Percentiles rank a stretch among this genome's conserved stretches.
phyloP scores from a whole-genome alignment of 2,329 filamentous ascomycete genomes.

The Hawksworthiomyces lignivorus region DNA sequence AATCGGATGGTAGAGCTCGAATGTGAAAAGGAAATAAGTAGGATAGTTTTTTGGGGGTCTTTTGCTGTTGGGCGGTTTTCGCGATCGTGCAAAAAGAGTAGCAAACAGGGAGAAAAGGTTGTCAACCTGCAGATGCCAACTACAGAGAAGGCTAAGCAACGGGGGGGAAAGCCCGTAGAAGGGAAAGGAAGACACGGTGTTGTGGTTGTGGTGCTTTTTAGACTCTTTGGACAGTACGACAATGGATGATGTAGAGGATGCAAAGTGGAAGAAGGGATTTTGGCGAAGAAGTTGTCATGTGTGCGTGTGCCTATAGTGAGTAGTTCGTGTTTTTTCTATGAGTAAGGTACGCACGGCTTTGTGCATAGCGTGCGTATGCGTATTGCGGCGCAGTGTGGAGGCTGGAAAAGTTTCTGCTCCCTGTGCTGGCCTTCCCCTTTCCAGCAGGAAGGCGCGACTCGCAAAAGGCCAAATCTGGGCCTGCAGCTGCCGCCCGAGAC shows the following conservation, averaged over 20 bases:
- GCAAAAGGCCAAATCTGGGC: background rate
- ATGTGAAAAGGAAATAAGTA: background rate
- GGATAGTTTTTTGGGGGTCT: background rate
- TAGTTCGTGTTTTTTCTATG: constrained; percentile 6
- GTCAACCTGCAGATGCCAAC: constrained; percentile 4
- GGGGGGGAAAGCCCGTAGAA: constrained; percentile 8
- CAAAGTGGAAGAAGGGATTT: constrained; percentile 10
- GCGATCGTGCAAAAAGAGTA: constrained; percentile 2
- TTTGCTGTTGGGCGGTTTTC: constrained; percentile 7
- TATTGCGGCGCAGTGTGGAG: constrained; percentile 1
- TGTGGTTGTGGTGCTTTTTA: background rate
- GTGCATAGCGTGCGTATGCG: background rate
- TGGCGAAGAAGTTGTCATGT: constrained; percentile 8
- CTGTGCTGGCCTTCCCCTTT: constrained; percentile 7
- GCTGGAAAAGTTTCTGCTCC: constrained; percentile 11
- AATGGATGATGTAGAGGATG: constrained; percentile 3
- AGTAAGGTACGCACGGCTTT: constrained; percentile 5
- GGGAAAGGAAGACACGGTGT: constrained; percentile 4
- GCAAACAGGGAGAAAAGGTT: background rate
- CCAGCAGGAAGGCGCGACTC: constrained; percentile 4
- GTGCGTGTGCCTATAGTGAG: too few species aligned
- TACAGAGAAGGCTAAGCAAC: constrained; percentile 5
- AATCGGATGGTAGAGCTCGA: background rate
- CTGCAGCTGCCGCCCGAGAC: constrained; percentile 6
- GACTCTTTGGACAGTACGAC: constrained; percentile 8